These are phyloP conservation scores for Diaporthe sp. DNA, from an alignment of 2,329 filamentous ascomycete genomes.

Conservation along the genomic window DNA sequence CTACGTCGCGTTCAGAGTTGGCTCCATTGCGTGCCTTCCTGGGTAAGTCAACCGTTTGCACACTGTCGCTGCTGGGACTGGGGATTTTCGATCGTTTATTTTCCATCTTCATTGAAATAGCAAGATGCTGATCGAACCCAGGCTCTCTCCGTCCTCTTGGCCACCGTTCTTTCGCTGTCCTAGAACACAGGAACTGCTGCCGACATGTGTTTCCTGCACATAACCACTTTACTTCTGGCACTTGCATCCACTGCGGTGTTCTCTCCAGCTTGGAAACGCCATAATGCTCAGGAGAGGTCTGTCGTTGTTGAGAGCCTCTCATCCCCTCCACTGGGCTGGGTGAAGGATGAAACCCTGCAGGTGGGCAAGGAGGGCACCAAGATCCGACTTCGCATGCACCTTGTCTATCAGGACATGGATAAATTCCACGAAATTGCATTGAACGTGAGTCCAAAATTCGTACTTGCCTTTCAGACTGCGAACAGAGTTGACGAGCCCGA, in stretches of 20 bases:
- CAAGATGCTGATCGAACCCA: neutral
- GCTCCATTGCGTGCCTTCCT: neutral
- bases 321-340: constrained; percentile 32
- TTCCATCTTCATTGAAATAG: neutral
- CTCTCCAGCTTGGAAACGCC: constrained; percentile 11
- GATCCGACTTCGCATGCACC: constrained; percentile 33
- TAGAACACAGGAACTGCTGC: neutral
- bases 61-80: neutral
- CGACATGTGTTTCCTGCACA: constrained; percentile 27
- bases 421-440: constrained; percentile 32
- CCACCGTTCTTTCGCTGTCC: constrained; percentile 8
- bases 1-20: neutral
- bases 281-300: constrained; percentile 17
- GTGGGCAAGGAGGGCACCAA: constrained; percentile 28
- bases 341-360: constrained; percentile 26
- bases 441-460: neutral
- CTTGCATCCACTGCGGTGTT: constrained; percentile 24
- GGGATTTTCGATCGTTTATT: neutral
- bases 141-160: neutral
- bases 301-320: constrained; percentile 30
- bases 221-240: constrained; percentile 23
- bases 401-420: constrained; percentile 34
- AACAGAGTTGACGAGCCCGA: neutral
- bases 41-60: neutral
- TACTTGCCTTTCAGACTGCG: neutral